These are phyloP conservation scores for Primulina huaijiensis DNA, from an alignment of 257 asterid genomes.

Conservation along the genomic window DNA sequence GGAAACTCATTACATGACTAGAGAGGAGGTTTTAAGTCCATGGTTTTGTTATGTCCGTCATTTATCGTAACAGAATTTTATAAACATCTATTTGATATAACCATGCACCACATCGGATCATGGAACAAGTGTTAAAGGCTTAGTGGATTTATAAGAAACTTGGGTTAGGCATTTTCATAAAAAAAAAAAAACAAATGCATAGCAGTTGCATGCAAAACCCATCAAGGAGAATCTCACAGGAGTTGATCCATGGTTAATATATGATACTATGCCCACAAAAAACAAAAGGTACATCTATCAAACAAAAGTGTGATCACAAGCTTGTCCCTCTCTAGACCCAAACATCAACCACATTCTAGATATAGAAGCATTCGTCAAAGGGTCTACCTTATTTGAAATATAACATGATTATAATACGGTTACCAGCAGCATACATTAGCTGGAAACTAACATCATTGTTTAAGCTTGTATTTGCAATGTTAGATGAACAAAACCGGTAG, in stretches of 20 bases:
- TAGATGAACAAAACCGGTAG: neutral
- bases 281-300: neutral
- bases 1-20: neutral
- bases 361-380: conserved; percentile 1
- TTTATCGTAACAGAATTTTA: too few species aligned
- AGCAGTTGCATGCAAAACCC: neutral
- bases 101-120: neutral
- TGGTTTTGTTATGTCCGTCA: neutral
- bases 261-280: neutral
- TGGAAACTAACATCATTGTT: neutral
- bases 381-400: neutral
- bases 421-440: neutral
- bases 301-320: neutral
- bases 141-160: neutral
- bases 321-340: neutral
- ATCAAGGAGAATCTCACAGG: neutral
- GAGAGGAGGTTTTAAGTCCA: neutral
- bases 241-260: neutral
- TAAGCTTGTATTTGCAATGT: neutral
- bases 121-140: neutral
- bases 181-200: too few species aligned
- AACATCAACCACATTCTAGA: neutral
- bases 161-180: neutral
- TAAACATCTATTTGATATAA: neutral
- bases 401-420: neutral